phyloP scores from a whole-genome alignment of 176 grass and related monocot genomes.

The Aechmea fasciata region DNA sequence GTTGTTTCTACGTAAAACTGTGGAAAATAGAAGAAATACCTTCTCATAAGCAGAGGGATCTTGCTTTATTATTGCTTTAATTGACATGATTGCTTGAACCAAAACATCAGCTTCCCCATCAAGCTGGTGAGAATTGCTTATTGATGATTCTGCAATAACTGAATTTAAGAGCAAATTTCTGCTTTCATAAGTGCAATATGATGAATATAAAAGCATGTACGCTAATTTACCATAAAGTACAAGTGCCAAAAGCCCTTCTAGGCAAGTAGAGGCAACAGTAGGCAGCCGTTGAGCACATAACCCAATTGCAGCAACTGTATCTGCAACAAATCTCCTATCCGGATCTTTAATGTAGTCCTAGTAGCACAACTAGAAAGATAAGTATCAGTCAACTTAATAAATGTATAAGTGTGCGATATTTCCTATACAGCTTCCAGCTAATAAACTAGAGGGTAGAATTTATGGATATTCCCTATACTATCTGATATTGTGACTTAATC shows the following conservation, averaged over 20 bases:
- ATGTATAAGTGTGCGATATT: too few species aligned
- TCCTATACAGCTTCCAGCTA: too few species aligned
- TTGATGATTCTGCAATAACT: conserved; percentile 56
- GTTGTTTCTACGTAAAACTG: too few species aligned
- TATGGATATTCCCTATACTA: too few species aligned
- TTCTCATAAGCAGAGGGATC: conserved; percentile 69
- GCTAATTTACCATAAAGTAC: conserved; percentile 61
- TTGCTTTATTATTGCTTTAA: conserved; percentile 79
- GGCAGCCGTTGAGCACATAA: conserved; percentile 59
- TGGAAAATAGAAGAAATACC: conserved; percentile 28
- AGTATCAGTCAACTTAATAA: conserved; percentile 12
- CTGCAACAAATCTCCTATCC: conserved; percentile 91
- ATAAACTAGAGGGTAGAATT: too few species aligned
- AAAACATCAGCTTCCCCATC: conserved; percentile 74
- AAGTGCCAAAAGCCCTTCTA: conserved; percentile 79
- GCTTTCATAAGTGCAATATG: neutral
- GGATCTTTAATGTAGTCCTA: conserved; percentile 96
- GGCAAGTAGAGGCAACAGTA: conserved; percentile 46
- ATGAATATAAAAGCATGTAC: conserved; percentile 18
- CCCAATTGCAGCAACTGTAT: conserved; percentile 86
- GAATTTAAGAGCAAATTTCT: neutral
- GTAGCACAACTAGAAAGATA: conserved; percentile 30
- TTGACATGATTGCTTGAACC: conserved; percentile 90
- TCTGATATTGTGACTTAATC: too few species aligned
- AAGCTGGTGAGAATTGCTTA: conserved; percentile 39